Evolutionary conservation across 2,329 filamentous ascomycete genomes (phyloP).

Genomic region (Fusarium caatingaense): DNA sequence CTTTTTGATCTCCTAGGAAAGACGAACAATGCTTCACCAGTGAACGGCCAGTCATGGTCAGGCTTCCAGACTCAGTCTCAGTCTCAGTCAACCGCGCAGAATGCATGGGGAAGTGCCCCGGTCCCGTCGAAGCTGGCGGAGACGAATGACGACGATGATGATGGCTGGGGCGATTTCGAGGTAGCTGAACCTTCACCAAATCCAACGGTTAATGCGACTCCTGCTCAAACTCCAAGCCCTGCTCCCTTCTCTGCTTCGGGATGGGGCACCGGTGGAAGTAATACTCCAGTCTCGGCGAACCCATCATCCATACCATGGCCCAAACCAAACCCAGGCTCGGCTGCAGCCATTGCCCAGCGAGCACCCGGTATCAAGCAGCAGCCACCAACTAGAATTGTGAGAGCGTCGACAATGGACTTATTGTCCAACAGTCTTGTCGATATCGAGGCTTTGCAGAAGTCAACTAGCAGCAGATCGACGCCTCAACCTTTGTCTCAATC

Average conservation of each 20-base stretch:
- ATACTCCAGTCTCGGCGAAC: constrained; percentile 14
- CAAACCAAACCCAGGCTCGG: constrained; percentile 15
- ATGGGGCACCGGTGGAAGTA: constrained; percentile 25
- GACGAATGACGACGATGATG: constrained; percentile 63
- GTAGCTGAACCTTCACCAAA: constrained; percentile 56
- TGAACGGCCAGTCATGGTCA: constrained; percentile 48
- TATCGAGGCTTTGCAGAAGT: constrained; percentile 40
- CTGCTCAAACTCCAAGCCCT: constrained; percentile 18
- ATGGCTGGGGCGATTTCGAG: constrained; percentile 77
- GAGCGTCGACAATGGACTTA: constrained; percentile 65
- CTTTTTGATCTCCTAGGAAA: constrained; percentile 43
- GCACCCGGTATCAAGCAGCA: constrained; percentile 16
- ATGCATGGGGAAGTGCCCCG: constrained; percentile 33
- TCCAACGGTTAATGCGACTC: constrained; percentile 23
- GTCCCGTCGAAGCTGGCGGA: constrained; percentile 32
- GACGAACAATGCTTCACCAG: constrained; percentile 24
- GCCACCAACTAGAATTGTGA: constrained; percentile 47
- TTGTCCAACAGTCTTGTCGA: constrained; percentile 64
- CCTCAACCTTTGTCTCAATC: constrained; percentile 21
- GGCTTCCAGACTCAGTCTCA: constrained; percentile 47
- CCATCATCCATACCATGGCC: constrained; percentile 38
- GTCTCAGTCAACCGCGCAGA: constrained; percentile 34
- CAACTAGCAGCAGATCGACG: constrained; percentile 3
- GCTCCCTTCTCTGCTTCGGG: constrained; percentile 17
- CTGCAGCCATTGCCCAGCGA: constrained; percentile 10